Evolutionary conservation across 2,329 filamentous ascomycete species (phyloP).

Genomic region (Botrytis tulipae): DNA sequence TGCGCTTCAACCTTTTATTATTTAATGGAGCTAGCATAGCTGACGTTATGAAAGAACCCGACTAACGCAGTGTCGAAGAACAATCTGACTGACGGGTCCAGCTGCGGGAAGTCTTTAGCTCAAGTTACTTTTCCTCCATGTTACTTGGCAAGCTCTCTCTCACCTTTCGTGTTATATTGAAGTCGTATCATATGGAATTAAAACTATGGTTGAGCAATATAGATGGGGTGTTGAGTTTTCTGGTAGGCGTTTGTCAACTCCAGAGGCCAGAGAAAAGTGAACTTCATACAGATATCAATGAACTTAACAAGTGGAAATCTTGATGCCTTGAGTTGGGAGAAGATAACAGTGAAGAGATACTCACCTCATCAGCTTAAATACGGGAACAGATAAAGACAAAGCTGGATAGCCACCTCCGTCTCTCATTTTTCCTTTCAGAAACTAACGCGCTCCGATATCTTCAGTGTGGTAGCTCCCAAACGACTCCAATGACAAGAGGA

Average conservation of each 20-base stretch:
- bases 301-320: background rate
- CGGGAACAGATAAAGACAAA: background rate
- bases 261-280: background rate
- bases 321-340: background rate
- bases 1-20: background rate
- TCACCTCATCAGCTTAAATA: background rate
- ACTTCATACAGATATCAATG: background rate
- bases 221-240: background rate
- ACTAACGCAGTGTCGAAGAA: background rate
- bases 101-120: background rate
- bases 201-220: background rate
- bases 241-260: background rate
- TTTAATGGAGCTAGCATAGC: background rate
- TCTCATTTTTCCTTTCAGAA: background rate
- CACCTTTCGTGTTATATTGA: background rate
- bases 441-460: background rate
- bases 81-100: background rate
- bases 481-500: background rate
- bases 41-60: background rate
- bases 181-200: background rate
- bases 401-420: background rate
- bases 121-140: background rate
- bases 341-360: background rate
- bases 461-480: background rate
- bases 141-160: background rate